Evolutionary conservation across 768 basidiomycete genomes (phyloP).

Genomic region (Macrolepiota dolichaula): DNA sequence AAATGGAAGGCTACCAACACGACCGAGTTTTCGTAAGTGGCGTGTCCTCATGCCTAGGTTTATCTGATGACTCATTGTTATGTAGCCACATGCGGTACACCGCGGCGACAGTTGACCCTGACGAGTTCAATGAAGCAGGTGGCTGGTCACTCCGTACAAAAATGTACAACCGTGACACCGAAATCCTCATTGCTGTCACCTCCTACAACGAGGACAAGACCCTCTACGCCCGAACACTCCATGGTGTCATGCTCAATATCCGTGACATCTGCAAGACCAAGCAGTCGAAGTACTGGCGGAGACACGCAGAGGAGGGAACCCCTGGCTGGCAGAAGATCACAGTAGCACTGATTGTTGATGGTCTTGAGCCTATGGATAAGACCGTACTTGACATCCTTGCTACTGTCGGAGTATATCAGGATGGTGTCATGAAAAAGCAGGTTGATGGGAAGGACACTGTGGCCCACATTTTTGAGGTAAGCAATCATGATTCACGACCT

Average conservation of each 20-base stretch:
- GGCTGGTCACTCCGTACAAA: constrained; percentile 87
- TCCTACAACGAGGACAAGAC: constrained; percentile 93
- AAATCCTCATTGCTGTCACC: constrained; percentile 91
- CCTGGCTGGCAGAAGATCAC: constrained; percentile 91
- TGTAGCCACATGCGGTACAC: constrained; percentile 89
- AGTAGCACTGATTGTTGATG: constrained; percentile 89
- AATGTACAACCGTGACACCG: constrained; percentile 86
- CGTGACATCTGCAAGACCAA: constrained; percentile 97
- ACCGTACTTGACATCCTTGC: constrained; percentile 85
- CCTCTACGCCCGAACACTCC: constrained; percentile 87
- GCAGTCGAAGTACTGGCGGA: constrained; percentile 88
- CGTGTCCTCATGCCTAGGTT: not conserved
- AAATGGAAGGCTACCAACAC: constrained; percentile 71
- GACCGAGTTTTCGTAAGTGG: constrained; percentile 86
- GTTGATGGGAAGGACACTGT: constrained; percentile 86
- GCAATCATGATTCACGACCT: constrained; percentile 10
- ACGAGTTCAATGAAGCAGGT: constrained; percentile 75
- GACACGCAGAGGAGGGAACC: constrained; percentile 76
- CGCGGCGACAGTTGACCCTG: constrained; percentile 88
- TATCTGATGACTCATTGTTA: not conserved
- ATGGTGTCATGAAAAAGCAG: constrained; percentile 93
- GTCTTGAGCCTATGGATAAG: constrained; percentile 95
- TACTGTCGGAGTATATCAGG: constrained; percentile 90
- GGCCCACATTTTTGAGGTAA: constrained; percentile 93
- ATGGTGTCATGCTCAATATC: constrained; percentile 97